Conservation (phyloP, 768 basidiomycete species). For the Mycena galericulata region DNA sequence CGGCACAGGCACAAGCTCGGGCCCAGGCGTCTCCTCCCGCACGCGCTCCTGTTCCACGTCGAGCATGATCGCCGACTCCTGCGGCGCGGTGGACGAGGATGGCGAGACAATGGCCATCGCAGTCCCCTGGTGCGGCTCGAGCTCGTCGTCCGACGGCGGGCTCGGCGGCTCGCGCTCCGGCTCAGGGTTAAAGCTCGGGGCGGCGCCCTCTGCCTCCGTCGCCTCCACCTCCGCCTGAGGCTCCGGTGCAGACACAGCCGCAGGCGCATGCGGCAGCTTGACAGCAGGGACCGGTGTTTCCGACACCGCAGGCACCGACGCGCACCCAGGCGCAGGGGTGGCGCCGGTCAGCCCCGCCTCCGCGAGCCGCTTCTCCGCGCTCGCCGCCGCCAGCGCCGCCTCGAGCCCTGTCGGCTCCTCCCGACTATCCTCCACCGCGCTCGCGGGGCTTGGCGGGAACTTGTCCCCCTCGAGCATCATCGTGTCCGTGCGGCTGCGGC, state of each 20-base stretch:
- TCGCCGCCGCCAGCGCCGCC: constrained; percentile 11
- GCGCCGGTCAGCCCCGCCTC: too few species aligned
- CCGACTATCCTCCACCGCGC: constrained; percentile 6
- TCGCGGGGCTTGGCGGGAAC: constrained; percentile 28
- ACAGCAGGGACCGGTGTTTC: neutral
- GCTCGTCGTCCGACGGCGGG: constrained; percentile 16
- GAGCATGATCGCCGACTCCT: constrained; percentile 4
- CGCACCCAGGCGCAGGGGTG: too few species aligned
- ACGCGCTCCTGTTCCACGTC: constrained; percentile 8
- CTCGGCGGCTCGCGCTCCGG: constrained; percentile 13
- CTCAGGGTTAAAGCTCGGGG: neutral
- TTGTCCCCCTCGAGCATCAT: constrained; percentile 57
- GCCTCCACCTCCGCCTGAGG: neutral
- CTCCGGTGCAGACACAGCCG: neutral
- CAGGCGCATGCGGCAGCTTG: neutral
- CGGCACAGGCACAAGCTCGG: constrained; percentile 4
- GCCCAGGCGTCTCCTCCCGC: neutral
- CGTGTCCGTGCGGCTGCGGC: constrained; percentile 64
- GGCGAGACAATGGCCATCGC: constrained; percentile 17
- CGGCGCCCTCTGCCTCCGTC: neutral
- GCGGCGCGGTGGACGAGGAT: constrained; percentile 26
- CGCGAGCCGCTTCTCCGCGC: neutral
- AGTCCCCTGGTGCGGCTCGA: constrained; percentile 8
- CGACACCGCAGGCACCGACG: neutral
- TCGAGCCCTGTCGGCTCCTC: constrained; percentile 5